phyloP scores from a whole-genome alignment of 164 flowering plant species.

The Magnolia kwangsiensis region DNA sequence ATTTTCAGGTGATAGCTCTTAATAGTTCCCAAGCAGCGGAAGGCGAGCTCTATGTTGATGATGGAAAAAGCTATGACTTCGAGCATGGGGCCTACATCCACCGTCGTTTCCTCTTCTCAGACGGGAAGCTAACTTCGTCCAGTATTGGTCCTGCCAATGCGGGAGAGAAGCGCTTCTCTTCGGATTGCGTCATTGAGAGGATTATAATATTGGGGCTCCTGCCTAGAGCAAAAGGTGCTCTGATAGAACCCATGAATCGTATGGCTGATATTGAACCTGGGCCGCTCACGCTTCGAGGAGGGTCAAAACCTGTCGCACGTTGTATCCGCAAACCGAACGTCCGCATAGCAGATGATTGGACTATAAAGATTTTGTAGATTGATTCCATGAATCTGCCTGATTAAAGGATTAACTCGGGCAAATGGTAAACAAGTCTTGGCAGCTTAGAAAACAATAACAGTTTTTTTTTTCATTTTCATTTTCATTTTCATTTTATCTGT shows the following conservation, averaged over 20 bases:
- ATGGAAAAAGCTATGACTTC: slow-evolving; percentile 89
- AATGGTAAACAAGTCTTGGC: no score
- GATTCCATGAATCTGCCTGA: not conserved
- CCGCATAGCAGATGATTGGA: slow-evolving; percentile 75
- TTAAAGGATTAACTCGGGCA: not conserved
- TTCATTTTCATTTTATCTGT: no score
- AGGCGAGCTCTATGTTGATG: slow-evolving; percentile 91
- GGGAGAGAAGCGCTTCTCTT: slow-evolving; percentile 33
- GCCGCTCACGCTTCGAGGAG: slow-evolving; percentile 50
- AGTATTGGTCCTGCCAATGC: slow-evolving; percentile 30
- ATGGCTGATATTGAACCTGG: slow-evolving; percentile 61
- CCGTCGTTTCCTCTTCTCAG: slow-evolving; percentile 69
- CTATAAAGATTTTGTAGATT: slow-evolving; percentile 53
- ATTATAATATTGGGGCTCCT: slow-evolving; percentile 69
- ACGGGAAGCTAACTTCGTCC: slow-evolving; percentile 64
- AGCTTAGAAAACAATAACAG: no score
- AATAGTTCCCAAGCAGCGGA: slow-evolving; percentile 79
- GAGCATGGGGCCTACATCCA: slow-evolving; percentile 77
- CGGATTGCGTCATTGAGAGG: slow-evolving; percentile 69
- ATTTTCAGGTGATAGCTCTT: slow-evolving; percentile 75
- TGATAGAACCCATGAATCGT: slow-evolving; percentile 56
- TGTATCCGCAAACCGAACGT: slow-evolving; percentile 81
- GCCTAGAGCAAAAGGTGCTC: slow-evolving; percentile 43
- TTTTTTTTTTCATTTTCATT: no score
- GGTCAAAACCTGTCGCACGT: slow-evolving; percentile 26